Evolutionary conservation across 257 asterid species (phyloP).

Genomic region (Primulina eburnea): DNA sequence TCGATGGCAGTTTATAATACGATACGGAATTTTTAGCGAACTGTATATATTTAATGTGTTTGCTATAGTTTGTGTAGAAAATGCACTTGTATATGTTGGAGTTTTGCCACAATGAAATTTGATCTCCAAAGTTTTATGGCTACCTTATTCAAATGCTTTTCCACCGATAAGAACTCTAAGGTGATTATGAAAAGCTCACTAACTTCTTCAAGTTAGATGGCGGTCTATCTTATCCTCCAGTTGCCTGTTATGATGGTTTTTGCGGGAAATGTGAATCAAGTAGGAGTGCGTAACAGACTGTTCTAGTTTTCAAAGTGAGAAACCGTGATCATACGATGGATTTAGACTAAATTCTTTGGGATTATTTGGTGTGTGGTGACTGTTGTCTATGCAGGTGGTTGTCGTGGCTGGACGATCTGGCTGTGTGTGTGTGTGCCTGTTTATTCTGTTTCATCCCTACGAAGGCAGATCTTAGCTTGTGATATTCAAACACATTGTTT

Average conservation of each 20-base stretch:
- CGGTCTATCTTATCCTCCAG: neutral
- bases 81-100: neutral
- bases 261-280: neutral
- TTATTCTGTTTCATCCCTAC: neutral
- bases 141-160: neutral
- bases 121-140: neutral
- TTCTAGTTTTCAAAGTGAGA: neutral
- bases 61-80: neutral
- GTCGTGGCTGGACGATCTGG: neutral
- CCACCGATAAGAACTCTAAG: neutral
- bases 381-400: neutral
- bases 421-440: neutral
- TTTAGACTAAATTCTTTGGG: neutral
- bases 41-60: neutral
- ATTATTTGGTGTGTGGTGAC: neutral
- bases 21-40: neutral
- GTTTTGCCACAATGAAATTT: neutral
- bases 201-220: neutral
- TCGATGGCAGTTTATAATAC: neutral
- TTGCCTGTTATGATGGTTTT: neutral
- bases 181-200: neutral
- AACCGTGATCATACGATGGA: neutral
- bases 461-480: neutral
- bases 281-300: neutral
- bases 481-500: neutral